Base-by-base conservation (phyloP, 306 rosid species). In the Acacia crassicarpa region DNA sequence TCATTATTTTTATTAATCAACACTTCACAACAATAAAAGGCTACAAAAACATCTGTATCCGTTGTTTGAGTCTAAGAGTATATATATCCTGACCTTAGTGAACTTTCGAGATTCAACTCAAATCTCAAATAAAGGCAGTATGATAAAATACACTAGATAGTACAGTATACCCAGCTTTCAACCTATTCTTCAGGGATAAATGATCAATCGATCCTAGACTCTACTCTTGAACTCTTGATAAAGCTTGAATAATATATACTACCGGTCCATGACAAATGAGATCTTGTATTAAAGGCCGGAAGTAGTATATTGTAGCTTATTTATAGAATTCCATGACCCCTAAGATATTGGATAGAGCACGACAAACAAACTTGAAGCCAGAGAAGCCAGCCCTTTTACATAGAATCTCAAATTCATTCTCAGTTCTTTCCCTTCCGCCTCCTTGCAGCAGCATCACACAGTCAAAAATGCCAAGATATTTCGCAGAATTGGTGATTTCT, bases 261-360 rank as follows among this genome's bases (percentile, higher is more conserved):
- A 38, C 40, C 8, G 8, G 40, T 38, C 40, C 8, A 4, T 38
- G 0, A 38, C 1, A 6, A 38, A 38, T 38, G 40, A 38, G 8
- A 38, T 38, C 8, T 38, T 38, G 40, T 38, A 38, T 38, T 38
- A 38, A 38, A 38, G 40, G 8, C 40, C 40, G 40, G 40, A 38
- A 38, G 8, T 38, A 38, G 40, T 43, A 43, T 1, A 4, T 51
- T 51, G 9, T 1, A 13, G 19, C 19, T 62, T 62, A 62, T 62
- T 62, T 62, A 62, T 62, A 62, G 14, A 62, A 62, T 27, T 62
- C 67, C 67, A 62, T 62, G 38, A 62, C 67, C 12, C 67, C 67
- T 27, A 62, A 62, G 9, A 62, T 22, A 22, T 58, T 62, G 67
- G 40, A 27, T 38, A 62, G 30, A 27, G 67, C 40, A 13, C 40